Percentiles rank a stretch among this genome's conserved stretches.
Evolutionary conservation across 73 alveolate genomes (phyloP).

Genomic region (Durusdinium trenchii): DNA sequence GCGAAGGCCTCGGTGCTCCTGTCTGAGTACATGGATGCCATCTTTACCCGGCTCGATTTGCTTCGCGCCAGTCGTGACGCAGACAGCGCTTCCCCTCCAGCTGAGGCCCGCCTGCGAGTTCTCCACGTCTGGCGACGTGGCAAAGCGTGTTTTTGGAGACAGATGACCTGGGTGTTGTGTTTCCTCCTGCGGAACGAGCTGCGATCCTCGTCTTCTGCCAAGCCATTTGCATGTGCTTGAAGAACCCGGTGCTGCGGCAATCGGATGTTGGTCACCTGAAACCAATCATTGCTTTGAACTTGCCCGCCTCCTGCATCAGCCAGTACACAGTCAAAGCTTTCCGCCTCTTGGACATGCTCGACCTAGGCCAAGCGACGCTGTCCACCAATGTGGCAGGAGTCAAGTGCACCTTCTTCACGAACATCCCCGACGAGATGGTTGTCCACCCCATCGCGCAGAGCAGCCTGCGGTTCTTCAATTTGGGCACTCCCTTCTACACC

Average conservation of each 20-base stretch:
- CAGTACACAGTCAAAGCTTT: neutral
- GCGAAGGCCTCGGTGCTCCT: slow-evolving; percentile 7
- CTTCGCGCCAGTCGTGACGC: neutral
- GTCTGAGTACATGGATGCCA: neutral
- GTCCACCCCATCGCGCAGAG: neutral
- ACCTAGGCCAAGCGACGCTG: neutral
- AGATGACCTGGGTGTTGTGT: neutral
- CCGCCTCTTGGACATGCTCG: neutral
- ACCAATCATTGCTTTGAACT: neutral
- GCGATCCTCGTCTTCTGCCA: neutral
- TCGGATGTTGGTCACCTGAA: neutral
- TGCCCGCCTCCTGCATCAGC: neutral
- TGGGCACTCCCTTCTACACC: neutral
- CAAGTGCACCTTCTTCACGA: slow-evolving; percentile 25
- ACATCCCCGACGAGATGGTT: neutral
- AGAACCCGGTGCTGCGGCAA: neutral
- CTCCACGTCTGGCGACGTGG: neutral
- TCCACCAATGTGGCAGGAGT: slow-evolving; percentile 13
- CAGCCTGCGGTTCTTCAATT: neutral
- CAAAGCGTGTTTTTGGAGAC: neutral
- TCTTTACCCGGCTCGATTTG: slow-evolving; percentile 18
- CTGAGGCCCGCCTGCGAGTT: neutral
- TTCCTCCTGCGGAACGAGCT: too few relatives aligned
- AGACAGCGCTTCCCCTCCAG: neutral
- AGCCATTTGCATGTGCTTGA: slow-evolving; percentile 25